Evolutionary conservation across 345 rosid genomes (phyloP).

Genomic region (Hibiscus mutabilis): DNA sequence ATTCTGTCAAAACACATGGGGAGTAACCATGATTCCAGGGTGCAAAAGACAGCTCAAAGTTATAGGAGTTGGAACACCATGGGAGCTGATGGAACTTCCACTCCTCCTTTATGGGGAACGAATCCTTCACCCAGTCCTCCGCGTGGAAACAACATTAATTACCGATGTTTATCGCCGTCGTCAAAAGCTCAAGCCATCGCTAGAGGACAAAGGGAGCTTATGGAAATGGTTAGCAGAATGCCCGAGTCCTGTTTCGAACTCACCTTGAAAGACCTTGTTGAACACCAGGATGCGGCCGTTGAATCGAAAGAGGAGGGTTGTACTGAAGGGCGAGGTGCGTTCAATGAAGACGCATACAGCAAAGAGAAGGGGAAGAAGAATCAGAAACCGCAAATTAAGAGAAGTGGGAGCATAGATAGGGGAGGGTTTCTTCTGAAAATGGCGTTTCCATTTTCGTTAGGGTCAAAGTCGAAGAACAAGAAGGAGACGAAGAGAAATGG

Average conservation of each 20-base stretch:
- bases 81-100: constrained; percentile 9
- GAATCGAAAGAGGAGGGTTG: constrained; percentile 23
- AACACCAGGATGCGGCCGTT: constrained; percentile 21
- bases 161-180: constrained; percentile 56
- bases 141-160: constrained; percentile 26
- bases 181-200: constrained; percentile 70
- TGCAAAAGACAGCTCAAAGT: not conserved
- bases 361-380: constrained; percentile 15
- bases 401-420: constrained; percentile 34
- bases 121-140: constrained; percentile 46
- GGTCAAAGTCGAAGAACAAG: constrained; percentile 29
- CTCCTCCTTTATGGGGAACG: constrained; percentile 65
- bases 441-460: constrained; percentile 52
- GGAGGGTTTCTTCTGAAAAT: constrained; percentile 66
- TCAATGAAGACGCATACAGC: constrained; percentile 19
- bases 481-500: constrained; percentile 27
- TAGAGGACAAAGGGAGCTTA: constrained; percentile 80
- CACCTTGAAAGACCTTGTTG: constrained; percentile 73
- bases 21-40: not conserved
- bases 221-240: constrained; percentile 89
- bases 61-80: not conserved
- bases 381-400: constrained; percentile 21
- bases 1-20: not conserved
- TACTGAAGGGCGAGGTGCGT: constrained; percentile 9
- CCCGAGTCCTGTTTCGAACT: constrained; percentile 87